Evolutionary conservation across 768 basidiomycete species (phyloP).

Genomic region (Lentinula raphanica): DNA sequence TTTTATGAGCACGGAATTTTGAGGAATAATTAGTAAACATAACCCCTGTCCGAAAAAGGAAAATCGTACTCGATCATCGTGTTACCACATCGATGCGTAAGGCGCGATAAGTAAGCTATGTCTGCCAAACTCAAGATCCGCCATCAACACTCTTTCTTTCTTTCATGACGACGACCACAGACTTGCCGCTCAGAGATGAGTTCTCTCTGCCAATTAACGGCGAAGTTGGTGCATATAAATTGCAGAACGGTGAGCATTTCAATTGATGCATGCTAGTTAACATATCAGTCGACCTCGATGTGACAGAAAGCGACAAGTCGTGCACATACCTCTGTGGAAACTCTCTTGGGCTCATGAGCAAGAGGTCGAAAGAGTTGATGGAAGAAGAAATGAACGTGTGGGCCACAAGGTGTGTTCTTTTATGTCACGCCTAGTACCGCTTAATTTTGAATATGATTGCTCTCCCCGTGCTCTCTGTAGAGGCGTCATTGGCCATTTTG

Average conservation of each 20-base stretch:
- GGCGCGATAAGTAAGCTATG: background rate
- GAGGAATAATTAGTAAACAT: background rate
- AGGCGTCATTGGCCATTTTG: slow-evolving; percentile 84
- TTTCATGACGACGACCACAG: slow-evolving; percentile 18
- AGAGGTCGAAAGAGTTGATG: slow-evolving; percentile 64
- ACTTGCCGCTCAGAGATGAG: slow-evolving; percentile 39
- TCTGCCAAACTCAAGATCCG: background rate
- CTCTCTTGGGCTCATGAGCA: slow-evolving; percentile 82
- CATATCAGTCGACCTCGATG: background rate
- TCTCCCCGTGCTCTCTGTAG: slow-evolving; percentile 36
- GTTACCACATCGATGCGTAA: background rate
- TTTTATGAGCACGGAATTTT: too few relatives aligned
- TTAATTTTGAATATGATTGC: slow-evolving; percentile 2
- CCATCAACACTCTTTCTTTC: slow-evolving; percentile 3
- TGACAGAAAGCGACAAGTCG: slow-evolving; percentile 41
- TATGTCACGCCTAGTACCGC: slow-evolving; percentile 11
- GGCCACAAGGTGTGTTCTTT: slow-evolving; percentile 54
- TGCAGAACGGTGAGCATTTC: slow-evolving; percentile 29
- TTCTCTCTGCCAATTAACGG: slow-evolving; percentile 55
- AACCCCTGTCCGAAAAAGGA: background rate
- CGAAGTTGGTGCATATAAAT: slow-evolving; percentile 37
- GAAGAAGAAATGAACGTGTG: slow-evolving; percentile 83
- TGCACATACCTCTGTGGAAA: slow-evolving; percentile 94
- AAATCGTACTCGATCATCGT: background rate
- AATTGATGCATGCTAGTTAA: background rate